Evolutionary conservation across 352 stramenopile genomes (phyloP).

Genomic region (Aphanomyces cochlioides): DNA sequence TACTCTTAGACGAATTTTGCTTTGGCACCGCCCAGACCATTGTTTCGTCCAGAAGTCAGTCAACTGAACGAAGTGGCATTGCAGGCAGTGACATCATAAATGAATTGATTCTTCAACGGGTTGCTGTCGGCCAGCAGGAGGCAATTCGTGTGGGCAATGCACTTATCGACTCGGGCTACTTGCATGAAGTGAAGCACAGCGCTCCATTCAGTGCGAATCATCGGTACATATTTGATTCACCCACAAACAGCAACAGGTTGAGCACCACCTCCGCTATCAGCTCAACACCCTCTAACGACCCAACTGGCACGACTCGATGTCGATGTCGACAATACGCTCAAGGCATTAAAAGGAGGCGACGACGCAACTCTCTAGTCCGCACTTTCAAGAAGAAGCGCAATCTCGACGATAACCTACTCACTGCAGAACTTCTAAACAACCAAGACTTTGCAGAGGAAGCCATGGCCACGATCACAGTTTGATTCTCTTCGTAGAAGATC

Average conservation of each 20-base stretch:
- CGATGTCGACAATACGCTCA: background rate
- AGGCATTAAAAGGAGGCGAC: background rate
- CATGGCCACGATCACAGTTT: background rate
- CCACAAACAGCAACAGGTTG: background rate
- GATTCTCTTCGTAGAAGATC: background rate
- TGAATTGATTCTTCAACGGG: background rate
- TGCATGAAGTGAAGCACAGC: conserved; percentile 41
- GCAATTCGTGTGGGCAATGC: conserved; percentile 42
- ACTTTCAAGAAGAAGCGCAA: conserved; percentile 10
- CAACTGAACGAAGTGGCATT: background rate
- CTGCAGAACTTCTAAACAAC: conserved; percentile 1
- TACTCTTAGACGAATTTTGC: conserved; percentile 11
- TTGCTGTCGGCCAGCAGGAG: conserved; percentile 22
- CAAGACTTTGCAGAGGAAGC: background rate
- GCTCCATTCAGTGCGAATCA: conserved; percentile 33
- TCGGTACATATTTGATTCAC: background rate
- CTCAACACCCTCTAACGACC: background rate
- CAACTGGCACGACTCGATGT: background rate
- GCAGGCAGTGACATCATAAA: background rate
- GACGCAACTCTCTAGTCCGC: conserved; percentile 4
- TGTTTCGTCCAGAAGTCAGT: background rate
- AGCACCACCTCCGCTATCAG: background rate
- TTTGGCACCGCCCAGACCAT: conserved; percentile 1
- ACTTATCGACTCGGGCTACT: conserved; percentile 38
- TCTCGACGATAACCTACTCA: conserved; percentile 1